phyloP scores from a whole-genome alignment of 495 filamentous ascomycete genomes.

The Astrothelium macrocarpum region DNA sequence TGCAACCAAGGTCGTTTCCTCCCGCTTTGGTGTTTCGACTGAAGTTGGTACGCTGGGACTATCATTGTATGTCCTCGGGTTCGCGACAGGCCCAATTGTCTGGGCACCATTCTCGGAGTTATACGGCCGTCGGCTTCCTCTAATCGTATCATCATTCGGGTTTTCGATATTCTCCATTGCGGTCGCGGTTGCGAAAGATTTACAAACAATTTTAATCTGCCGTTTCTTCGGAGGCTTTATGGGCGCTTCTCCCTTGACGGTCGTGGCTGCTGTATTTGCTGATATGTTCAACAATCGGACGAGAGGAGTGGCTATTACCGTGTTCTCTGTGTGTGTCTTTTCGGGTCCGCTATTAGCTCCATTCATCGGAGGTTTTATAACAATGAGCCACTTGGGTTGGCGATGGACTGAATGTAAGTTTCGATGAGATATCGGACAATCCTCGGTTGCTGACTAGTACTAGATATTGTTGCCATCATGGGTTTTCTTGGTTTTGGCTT shows the following conservation, averaged over 20 bases:
- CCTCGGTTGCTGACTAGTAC: neutral
- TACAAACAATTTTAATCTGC: slow-evolving; percentile 72
- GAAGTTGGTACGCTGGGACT: slow-evolving; percentile 59
- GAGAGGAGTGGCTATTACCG: slow-evolving; percentile 68
- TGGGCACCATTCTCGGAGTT: slow-evolving; percentile 70
- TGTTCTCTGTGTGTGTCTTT: slow-evolving; percentile 81
- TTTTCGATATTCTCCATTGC: slow-evolving; percentile 68
- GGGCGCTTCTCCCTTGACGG: slow-evolving; percentile 67
- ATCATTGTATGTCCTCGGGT: slow-evolving; percentile 61
- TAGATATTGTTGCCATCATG: slow-evolving; percentile 56
- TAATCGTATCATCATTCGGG: slow-evolving; percentile 65
- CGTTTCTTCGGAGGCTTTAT: slow-evolving; percentile 73
- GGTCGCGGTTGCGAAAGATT: slow-evolving; percentile 63
- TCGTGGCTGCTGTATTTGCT: slow-evolving; percentile 79
- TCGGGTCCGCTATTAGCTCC: slow-evolving; percentile 71
- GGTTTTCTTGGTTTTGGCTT: slow-evolving; percentile 62
- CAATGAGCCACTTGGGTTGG: slow-evolving; percentile 60
- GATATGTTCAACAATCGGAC: slow-evolving; percentile 78
- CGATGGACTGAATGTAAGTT: slow-evolving; percentile 63
- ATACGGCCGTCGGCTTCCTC: slow-evolving; percentile 60
- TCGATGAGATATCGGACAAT: neutral
- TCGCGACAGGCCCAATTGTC: slow-evolving; percentile 51
- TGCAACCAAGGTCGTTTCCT: slow-evolving; percentile 44
- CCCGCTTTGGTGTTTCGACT: slow-evolving; percentile 43
- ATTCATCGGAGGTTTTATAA: slow-evolving; percentile 79